These are phyloP conservation scores for Alternaria viburni DNA, from an alignment of 2,329 filamentous ascomycete species.

Conservation along the genomic window DNA sequence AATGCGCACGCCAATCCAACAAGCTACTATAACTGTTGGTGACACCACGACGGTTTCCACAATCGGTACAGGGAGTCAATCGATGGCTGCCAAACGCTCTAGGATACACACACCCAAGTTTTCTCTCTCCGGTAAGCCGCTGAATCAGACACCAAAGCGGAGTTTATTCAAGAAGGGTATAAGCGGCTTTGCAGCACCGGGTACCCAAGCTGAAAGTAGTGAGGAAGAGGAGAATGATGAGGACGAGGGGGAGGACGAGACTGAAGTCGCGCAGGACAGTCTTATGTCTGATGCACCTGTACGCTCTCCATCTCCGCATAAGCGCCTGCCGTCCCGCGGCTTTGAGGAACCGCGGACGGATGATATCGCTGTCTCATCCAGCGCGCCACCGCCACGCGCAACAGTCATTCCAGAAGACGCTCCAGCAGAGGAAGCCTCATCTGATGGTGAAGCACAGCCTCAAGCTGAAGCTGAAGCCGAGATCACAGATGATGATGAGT, in stretches of 20 bases:
- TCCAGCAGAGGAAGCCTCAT: conserved; percentile 2
- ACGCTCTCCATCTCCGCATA: conserved; percentile 25
- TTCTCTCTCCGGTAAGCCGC: conserved; percentile 34
- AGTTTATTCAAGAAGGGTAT: conserved; percentile 55
- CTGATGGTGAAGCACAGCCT: conserved; percentile 5
- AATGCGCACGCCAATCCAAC: conserved; percentile 66
- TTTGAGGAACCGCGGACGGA: conserved; percentile 23
- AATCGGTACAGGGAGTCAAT: conserved; percentile 59
- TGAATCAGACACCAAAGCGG: conserved; percentile 36
- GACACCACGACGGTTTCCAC: conserved; percentile 69
- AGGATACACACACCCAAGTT: conserved; percentile 52
- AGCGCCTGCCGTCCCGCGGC: conserved; percentile 8
- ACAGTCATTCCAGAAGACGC: conserved; percentile 3
- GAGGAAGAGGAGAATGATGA: conserved; percentile 30
- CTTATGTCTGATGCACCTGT: conserved; percentile 18
- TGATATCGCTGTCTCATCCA: conserved; percentile 23
- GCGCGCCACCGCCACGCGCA: conserved; percentile 5
- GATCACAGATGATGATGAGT: conserved; percentile 51
- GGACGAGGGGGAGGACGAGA: conserved; percentile 14
- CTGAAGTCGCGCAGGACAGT: conserved; percentile 23
- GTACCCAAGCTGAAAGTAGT: conserved; percentile 49
- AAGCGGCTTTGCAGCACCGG: conserved; percentile 62
- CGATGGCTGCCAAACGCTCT: conserved; percentile 56
- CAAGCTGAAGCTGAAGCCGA: conserved; percentile 11
- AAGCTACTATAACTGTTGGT: conserved; percentile 78